Conservation (phyloP, 2,329 filamentous ascomycete genomes). For the Leptographium lundbergii region DNA sequence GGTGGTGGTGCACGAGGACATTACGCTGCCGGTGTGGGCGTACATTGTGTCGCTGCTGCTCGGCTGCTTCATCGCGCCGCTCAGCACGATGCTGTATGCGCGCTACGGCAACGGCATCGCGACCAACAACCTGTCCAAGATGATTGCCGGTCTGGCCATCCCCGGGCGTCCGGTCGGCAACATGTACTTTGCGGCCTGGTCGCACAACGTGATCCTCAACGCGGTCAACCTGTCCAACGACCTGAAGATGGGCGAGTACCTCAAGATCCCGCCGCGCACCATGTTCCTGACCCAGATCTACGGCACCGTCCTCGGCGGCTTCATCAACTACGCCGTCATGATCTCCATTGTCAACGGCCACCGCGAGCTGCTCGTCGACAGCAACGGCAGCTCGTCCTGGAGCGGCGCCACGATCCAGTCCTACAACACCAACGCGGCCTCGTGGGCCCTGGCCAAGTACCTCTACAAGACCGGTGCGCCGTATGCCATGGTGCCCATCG, state of each 20-base stretch:
- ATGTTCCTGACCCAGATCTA: conserved; percentile 46
- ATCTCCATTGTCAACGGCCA: conserved; percentile 36
- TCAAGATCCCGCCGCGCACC: conserved; percentile 40
- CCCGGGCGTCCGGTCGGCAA: conserved; percentile 40
- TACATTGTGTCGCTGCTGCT: conserved; percentile 32
- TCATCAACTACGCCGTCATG: conserved; percentile 34
- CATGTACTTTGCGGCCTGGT: conserved; percentile 47
- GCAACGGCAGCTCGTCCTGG: conserved; percentile 37
- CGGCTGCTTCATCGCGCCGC: conserved; percentile 35
- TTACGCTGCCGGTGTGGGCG: conserved; percentile 33
- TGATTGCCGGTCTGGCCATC: conserved; percentile 38
- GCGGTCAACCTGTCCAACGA: conserved; percentile 37
- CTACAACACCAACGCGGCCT: conserved; percentile 33
- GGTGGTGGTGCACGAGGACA: conserved; percentile 31
- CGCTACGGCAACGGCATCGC: conserved; percentile 44
- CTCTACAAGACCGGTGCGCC: conserved; percentile 32
- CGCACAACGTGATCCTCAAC: conserved; percentile 41
- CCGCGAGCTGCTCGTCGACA: conserved; percentile 30
- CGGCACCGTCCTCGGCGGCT: conserved; percentile 39
- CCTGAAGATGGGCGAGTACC: conserved; percentile 47
- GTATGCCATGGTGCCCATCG: conserved; percentile 37
- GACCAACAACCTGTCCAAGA: conserved; percentile 45
- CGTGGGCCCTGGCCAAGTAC: conserved; percentile 39
- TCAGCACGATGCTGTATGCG: conserved; percentile 39
- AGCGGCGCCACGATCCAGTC: conserved; percentile 38